Base-by-base conservation (phyloP, 2,329 filamentous ascomycete species). In the Microdochium paspali region DNA sequence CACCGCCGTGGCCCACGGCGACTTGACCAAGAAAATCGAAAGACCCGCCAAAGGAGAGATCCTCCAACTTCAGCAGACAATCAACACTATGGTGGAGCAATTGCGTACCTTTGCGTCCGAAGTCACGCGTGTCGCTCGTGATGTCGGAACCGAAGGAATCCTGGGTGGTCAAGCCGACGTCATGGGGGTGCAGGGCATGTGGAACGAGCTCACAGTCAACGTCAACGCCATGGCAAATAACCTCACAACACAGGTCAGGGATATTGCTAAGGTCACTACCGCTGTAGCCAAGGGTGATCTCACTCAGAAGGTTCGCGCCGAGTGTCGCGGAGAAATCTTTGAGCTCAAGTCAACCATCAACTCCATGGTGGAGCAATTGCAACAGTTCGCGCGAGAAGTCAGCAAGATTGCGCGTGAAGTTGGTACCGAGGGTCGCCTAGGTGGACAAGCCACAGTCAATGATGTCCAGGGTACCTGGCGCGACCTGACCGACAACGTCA, bases 331-430 rank as follows among this genome's bases (percentile, higher is more conserved):
- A 66, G 93, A 91, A 75, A 97, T 90, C 60, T 86, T 83, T 62
- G 89, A 87, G 71, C 85, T 98, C 61, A 98, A 98, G 69, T 90
- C 90, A 50, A 97, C 93, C 44, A 98, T 97, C 73, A 98, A 98
- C 69, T 93, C 87, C 64, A 98, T 98, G 91, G 91, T 98, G 55
- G 93, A 96, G 65, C 93, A 96, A 66, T 74, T 98, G 49, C 89
- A 95, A 61, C 90, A 96, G 62, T 97, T 97, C 63, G 93, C 93
- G 10, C 87, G 90, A 61, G 91, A 97, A 70, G 93, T 98, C 58
- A 97, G 91, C 31, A 94, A 93, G 67, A 87, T 98, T 60, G 91
- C 91, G 31, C 85, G 89, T 64, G 91, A 97, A 67, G 93, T 97
- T 74, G 91, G 91, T 51, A 97, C 93, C 1, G 91, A 98, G 66